Evolutionary conservation across 805 yeast genomes (phyloP).

Genomic region (Vanderwaltozyma yarrowii): DNA sequence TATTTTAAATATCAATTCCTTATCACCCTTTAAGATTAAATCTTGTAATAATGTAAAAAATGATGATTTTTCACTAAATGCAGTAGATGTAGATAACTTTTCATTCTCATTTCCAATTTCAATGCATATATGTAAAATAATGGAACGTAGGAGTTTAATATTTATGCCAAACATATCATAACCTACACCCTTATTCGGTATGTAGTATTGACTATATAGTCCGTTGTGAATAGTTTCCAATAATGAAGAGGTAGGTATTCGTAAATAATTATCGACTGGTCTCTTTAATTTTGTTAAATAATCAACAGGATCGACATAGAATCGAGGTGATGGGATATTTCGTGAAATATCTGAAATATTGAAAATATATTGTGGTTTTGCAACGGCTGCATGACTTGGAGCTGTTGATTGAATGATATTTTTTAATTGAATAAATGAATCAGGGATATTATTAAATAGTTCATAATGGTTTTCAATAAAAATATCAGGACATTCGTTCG

Average conservation of each 20-base stretch:
- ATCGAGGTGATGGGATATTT: constrained; percentile 30
- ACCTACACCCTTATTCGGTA: constrained; percentile 49
- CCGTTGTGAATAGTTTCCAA: constrained; percentile 53
- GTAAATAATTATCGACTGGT: constrained; percentile 67
- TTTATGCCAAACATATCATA: constrained; percentile 43
- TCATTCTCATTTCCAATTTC: constrained; percentile 49
- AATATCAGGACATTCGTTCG: constrained; percentile 84
- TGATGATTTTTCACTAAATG: constrained; percentile 49
- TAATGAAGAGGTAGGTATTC: constrained; percentile 63
- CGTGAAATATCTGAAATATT: constrained; percentile 40
- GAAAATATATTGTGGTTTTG: too few relatives aligned
- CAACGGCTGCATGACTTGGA: too few relatives aligned
- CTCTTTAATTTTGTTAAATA: constrained; percentile 59
- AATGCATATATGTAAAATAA: constrained; percentile 69
- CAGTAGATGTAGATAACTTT: constrained; percentile 34
- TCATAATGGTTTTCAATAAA: constrained; percentile 68
- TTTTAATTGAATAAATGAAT: constrained; percentile 65
- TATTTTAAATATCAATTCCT: constrained; percentile 61
- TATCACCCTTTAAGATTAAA: constrained; percentile 50
- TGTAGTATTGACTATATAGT: constrained; percentile 36
- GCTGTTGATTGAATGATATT: constrained; percentile 77
- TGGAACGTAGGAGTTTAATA: constrained; percentile 51
- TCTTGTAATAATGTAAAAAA: constrained; percentile 60
- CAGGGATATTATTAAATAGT: constrained; percentile 59
- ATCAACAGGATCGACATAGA: constrained; percentile 48